Percentiles rank a stretch among this genome's conserved stretches.
Conservation (phyloP, 768 basidiomycete species). For the Boletus edulis region DNA sequence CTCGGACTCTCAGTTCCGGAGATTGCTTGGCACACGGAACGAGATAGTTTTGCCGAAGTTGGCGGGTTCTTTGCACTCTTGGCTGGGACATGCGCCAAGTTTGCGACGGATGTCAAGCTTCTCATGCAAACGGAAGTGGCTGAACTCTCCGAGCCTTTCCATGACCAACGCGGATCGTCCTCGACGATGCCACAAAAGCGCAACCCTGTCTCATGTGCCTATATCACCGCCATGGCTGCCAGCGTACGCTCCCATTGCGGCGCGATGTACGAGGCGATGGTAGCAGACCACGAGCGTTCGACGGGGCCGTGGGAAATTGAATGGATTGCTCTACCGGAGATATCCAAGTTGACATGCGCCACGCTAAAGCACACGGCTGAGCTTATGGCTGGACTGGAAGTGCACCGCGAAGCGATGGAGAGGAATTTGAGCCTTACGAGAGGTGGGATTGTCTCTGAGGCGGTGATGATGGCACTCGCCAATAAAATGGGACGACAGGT, state of each 20-base stretch:
- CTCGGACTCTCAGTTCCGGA: constrained; percentile 25
- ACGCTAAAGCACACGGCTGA: constrained; percentile 36
- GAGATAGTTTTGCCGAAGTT: constrained; percentile 43
- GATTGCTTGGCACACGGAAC: constrained; percentile 40
- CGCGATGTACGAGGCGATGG: constrained; percentile 45
- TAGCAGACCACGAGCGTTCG: constrained; percentile 47
- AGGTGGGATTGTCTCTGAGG: constrained; percentile 43
- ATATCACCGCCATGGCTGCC: constrained; percentile 43
- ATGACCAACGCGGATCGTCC: constrained; percentile 43
- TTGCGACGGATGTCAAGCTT: constrained; percentile 43
- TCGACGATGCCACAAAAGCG: constrained; percentile 52
- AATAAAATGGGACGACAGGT: constrained; percentile 42
- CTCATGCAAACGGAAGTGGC: constrained; percentile 48
- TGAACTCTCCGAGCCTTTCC: constrained; percentile 44
- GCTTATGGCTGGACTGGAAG: constrained; percentile 39
- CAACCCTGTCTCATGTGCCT: constrained; percentile 45
- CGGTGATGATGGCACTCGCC: constrained; percentile 48
- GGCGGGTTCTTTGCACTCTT: constrained; percentile 44
- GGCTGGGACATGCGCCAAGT: constrained; percentile 45
- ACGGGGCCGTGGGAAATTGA: constrained; percentile 53
- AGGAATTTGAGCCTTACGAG: constrained; percentile 39
- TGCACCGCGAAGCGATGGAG: constrained; percentile 39
- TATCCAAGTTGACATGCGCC: constrained; percentile 41
- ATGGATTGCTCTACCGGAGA: constrained; percentile 47
- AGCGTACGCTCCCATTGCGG: constrained; percentile 40